Conservation (phyloP, 768 basidiomycete species). For the Lentinula edodes region DNA sequence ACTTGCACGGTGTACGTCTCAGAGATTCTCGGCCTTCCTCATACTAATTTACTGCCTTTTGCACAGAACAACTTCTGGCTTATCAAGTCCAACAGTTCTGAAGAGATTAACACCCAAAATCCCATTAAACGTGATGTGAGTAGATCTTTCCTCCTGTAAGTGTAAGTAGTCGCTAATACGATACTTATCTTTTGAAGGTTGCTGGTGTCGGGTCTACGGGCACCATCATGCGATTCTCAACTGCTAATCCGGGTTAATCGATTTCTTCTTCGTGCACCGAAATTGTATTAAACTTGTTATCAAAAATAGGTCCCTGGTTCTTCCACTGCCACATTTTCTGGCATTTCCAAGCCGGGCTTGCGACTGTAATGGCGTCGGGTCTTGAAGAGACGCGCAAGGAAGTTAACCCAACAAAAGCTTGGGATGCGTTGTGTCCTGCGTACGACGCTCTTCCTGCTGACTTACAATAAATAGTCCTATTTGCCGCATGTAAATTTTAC, state of each 20-base stretch:
- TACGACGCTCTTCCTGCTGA: constrained; percentile 9
- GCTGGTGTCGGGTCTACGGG: constrained; percentile 13
- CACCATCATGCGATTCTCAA: constrained; percentile 43
- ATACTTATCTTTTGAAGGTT: constrained; percentile 6
- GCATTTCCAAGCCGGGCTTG: constrained; percentile 36
- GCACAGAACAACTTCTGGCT: constrained; percentile 32
- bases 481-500: too few relatives aligned
- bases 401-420: constrained; percentile 14
- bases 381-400: constrained; percentile 13
- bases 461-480: neutral
- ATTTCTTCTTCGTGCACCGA: neutral
- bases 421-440: constrained; percentile 22
- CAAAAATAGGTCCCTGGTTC: constrained; percentile 19
- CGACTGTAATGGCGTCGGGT: constrained; percentile 31
- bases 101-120: constrained; percentile 34
- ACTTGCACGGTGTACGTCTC: constrained; percentile 22
- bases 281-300: neutral
- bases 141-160: neutral
- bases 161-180: neutral
- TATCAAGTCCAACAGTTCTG: constrained; percentile 28
- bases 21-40: neutral
- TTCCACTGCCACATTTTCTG: constrained; percentile 32
- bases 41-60: neutral
- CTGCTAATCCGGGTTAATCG: constrained; percentile 44
- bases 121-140: constrained; percentile 34